Conservation (phyloP, 2,329 filamentous ascomycete genomes). For the Diplodia scrobiculata region DNA sequence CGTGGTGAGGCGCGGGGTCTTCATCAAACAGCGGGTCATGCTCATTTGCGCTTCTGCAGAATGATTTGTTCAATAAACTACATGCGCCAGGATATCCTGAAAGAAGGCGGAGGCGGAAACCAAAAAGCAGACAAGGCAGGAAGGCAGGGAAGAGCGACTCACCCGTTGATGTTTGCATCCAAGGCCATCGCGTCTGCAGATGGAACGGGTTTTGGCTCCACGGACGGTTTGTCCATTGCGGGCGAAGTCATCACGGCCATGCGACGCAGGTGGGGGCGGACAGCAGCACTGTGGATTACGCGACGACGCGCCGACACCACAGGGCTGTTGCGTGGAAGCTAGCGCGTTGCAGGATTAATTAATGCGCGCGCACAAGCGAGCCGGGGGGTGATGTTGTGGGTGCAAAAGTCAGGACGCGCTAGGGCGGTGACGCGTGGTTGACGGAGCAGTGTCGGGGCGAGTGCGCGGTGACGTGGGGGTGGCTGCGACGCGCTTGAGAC, state of each 20-base stretch:
- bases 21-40: conserved; percentile 44
- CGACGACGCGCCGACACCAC: conserved; percentile 28
- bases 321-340: conserved; percentile 20
- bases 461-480: conserved; percentile 28
- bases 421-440: conserved; percentile 27
- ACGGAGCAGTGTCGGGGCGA: conserved; percentile 20
- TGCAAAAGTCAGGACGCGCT: conserved; percentile 27
- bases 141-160: conserved; percentile 48
- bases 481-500: conserved; percentile 29
- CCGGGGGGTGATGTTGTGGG: conserved; percentile 21
- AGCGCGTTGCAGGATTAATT: conserved; percentile 24
- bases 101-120: conserved; percentile 26
- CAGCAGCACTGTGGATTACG: conserved; percentile 26
- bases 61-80: conserved; percentile 33
- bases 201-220: conserved; percentile 54
- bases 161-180: conserved; percentile 61
- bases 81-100: conserved; percentile 30
- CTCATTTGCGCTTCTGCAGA: conserved; percentile 31
- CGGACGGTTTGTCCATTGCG: conserved; percentile 41
- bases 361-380: conserved; percentile 25
- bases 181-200: conserved; percentile 56
- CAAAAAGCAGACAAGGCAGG: conserved; percentile 24
- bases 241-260: conserved; percentile 48
- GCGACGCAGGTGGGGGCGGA: conserved; percentile 31
- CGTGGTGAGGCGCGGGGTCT: conserved; percentile 33